Evolutionary conservation across 202 grass and related monocot species (phyloP).

Genomic region (Musa balbisiana): DNA sequence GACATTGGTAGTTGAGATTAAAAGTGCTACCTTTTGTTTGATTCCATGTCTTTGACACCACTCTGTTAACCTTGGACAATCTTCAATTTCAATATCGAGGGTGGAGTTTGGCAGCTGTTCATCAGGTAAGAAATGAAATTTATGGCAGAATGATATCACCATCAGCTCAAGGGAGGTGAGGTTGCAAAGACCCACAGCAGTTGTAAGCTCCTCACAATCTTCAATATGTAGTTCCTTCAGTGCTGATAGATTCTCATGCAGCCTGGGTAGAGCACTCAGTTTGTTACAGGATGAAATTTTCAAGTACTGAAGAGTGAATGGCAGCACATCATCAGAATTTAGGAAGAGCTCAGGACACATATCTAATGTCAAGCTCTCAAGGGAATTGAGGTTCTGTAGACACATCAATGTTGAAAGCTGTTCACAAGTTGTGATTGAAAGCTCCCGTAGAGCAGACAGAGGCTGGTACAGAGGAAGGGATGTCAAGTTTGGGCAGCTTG

Average conservation of each 20-base stretch:
- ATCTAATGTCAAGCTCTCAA: not conserved
- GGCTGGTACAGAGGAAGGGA: not conserved
- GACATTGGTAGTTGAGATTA: too few species aligned
- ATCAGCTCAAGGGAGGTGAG: not conserved
- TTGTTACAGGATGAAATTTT: not conserved
- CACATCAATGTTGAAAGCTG: too few species aligned
- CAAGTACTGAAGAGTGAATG: slow-evolving; percentile 2
- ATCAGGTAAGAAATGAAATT: not conserved
- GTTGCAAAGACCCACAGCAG: not conserved
- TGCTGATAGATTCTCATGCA: slow-evolving; percentile 5
- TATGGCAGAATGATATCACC: not conserved
- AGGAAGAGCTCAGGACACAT: not conserved
- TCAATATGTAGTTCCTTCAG: slow-evolving; percentile 7
- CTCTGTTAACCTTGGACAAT: not conserved
- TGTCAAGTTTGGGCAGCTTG: not conserved
- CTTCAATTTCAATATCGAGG: not conserved
- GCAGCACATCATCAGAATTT: not conserved
- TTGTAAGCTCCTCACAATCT: not conserved
- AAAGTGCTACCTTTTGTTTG: not conserved
- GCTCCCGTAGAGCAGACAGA: not conserved
- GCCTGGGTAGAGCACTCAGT: not conserved
- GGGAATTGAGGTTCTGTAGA: not conserved
- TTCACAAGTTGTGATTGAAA: not conserved
- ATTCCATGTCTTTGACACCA: slow-evolving; percentile 1
- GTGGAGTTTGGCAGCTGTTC: not conserved